Percentiles rank a stretch among this genome's conserved stretches.
These are phyloP conservation scores for Edaphochlamys debaryana DNA, from an alignment of 139 green algal species.

Conservation along the genomic window DNA sequence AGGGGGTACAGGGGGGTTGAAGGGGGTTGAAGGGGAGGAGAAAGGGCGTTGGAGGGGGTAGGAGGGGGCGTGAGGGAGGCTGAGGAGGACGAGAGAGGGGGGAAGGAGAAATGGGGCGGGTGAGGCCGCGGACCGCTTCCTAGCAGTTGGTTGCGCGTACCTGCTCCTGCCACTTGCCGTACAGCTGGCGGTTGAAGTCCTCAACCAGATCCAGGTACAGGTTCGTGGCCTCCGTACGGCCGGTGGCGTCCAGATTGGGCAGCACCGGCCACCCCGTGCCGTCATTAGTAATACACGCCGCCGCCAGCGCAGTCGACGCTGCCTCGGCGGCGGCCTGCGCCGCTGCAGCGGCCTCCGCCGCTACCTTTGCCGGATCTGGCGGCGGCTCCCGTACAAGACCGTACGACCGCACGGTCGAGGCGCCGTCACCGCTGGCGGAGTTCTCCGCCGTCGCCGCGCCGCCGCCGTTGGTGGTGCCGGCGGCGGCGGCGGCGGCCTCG, in stretches of 20 bases:
- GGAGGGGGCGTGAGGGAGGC: neutral
- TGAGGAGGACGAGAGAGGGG: too few relatives aligned
- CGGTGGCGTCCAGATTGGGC: neutral
- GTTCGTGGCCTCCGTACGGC: neutral
- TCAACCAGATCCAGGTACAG: constrained; percentile 21
- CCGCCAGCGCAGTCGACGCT: neutral
- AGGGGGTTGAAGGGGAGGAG: neutral
- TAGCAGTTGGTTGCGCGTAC: too few relatives aligned
- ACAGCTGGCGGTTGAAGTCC: constrained; percentile 35
- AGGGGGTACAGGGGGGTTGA: neutral
- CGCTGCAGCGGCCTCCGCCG: neutral
- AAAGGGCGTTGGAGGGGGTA: neutral
- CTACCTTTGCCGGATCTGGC: too few relatives aligned
- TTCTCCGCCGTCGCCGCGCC: too few relatives aligned
- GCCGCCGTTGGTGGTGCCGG: too few relatives aligned
- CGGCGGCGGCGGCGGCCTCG: neutral
- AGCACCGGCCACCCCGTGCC: neutral
- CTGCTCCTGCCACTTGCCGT: constrained; percentile 41
- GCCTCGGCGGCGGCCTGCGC: neutral
- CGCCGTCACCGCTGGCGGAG: too few relatives aligned
- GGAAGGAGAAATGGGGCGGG: neutral
- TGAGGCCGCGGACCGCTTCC: too few relatives aligned
- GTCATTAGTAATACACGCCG: neutral
- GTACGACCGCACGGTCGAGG: too few relatives aligned
- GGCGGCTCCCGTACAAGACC: too few relatives aligned